These are phyloP conservation scores for Morella rubra DNA, from an alignment of 306 rosid species.

Conservation along the genomic window DNA sequence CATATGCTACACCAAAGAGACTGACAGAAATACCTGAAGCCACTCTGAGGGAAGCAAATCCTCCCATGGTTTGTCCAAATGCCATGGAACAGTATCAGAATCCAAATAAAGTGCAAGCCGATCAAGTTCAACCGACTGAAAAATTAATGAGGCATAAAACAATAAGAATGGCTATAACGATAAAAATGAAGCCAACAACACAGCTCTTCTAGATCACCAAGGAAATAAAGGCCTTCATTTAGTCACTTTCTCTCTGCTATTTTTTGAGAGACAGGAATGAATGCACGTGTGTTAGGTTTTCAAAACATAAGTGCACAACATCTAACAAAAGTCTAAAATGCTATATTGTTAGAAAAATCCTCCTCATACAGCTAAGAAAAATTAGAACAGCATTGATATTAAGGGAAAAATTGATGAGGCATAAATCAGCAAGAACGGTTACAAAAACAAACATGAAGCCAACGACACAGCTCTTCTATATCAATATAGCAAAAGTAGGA, in stretches of 20 bases:
- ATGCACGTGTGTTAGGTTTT: neutral
- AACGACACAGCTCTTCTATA: too few relatives aligned
- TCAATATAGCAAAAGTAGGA: slow-evolving; percentile 10
- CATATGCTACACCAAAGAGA: neutral
- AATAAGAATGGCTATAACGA: slow-evolving; percentile 17
- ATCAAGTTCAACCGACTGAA: slow-evolving; percentile 85
- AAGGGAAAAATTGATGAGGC: too few relatives aligned
- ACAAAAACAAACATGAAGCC: too few relatives aligned
- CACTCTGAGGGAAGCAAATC: slow-evolving; percentile 92
- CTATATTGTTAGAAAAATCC: too few relatives aligned
- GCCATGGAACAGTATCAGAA: slow-evolving; percentile 81
- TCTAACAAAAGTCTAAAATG: too few relatives aligned
- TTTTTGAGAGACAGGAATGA: neutral
- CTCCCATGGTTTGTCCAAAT: slow-evolving; percentile 75
- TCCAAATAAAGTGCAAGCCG: slow-evolving; percentile 87
- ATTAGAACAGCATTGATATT: too few relatives aligned
- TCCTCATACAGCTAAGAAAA: too few relatives aligned
- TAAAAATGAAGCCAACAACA: slow-evolving; percentile 6
- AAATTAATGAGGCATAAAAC: slow-evolving; percentile 22
- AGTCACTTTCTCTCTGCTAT: neutral
- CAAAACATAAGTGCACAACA: neutral
- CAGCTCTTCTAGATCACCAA: neutral
- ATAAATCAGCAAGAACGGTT: too few relatives aligned
- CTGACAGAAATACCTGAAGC: slow-evolving; percentile 63
- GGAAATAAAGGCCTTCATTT: neutral